These are phyloP conservation scores for Talaromyces sp. DNA, from an alignment of 2,329 filamentous ascomycete genomes.

Conservation along the genomic window DNA sequence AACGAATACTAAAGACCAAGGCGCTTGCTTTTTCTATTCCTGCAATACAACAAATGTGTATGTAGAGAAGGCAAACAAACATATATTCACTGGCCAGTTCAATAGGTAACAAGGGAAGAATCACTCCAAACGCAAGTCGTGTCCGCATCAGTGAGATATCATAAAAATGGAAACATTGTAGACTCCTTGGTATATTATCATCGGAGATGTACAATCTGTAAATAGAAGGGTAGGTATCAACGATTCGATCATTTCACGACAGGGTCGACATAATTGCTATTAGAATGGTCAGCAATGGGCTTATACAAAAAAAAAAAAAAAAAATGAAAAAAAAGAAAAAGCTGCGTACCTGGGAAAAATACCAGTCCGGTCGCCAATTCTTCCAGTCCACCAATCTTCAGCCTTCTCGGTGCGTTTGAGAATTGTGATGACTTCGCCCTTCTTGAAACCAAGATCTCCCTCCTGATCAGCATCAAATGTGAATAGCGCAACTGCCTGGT, in stretches of 20 bases:
- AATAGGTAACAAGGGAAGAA: background rate
- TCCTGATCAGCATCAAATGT: constrained; percentile 93
- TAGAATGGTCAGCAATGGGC: background rate
- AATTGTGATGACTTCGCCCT: constrained; percentile 93
- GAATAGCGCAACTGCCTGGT: constrained; percentile 86
- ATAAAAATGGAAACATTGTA: constrained; percentile 5
- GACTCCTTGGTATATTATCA: constrained; percentile 14
- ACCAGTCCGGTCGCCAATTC: constrained; percentile 77
- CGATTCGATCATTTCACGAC: constrained; percentile 11
- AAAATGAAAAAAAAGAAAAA: background rate
- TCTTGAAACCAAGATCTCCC: constrained; percentile 92
- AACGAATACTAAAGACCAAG: background rate
- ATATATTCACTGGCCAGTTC: background rate
- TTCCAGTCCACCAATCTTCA: constrained; percentile 97
- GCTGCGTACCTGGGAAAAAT: constrained; percentile 77
- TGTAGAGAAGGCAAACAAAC: background rate
- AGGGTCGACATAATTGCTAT: constrained; percentile 35
- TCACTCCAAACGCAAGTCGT: background rate
- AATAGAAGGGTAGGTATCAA: background rate
- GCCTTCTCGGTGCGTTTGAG: constrained; percentile 90
- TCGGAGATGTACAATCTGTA: background rate
- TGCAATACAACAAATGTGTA: background rate
- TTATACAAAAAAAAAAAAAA: background rate
- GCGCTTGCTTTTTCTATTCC: constrained; percentile 3
- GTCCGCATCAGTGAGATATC: constrained; percentile 10